Base-by-base conservation (phyloP, 805 yeast species). In the Lipomyces yamanashiensis region DNA sequence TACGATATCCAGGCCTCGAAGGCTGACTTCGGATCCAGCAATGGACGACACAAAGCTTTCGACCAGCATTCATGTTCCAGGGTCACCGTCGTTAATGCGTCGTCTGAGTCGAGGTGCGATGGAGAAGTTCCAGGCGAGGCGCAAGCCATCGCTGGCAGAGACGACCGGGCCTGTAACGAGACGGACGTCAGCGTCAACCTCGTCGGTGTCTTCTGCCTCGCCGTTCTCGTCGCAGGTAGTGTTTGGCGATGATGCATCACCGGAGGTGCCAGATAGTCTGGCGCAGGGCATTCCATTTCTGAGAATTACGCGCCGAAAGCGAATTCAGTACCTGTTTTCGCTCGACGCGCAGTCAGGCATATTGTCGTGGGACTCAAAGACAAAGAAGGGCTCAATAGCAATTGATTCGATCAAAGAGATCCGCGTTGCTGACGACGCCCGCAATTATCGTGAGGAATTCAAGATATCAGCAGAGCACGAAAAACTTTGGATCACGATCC, bases 361-460 rank as follows among this genome's bases (percentile, higher is more conserved):
- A 4, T 77, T 89, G 15, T 74, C 79, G 2, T 87, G 92, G 89
- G 85, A 84, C 67, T 75, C 78, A 66, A 81, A 82, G 70, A 67
- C 80, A 2, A 67, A 62, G 43, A 66, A 61, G 40, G 66, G 63
- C 12, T 53, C 54, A 23, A 61, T 86, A 64, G 75, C 75, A 19
- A 79, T 89, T 8, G 96, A 88, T 72, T 85, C 84, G 62, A 87
- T 90, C 54, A 83, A 83, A 62, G 84, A 83, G 59, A 80, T 88
- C 1, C 75, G 88, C 56, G 79, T 83, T 2, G 90, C 87, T 2
- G 82, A 81, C 21, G 90, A 88, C 70, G 97, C 97, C 0, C 82
- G 83, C 41, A 90, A 90, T 69, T 93, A 92, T 73, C 78, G 97
- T 64, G 97, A 92, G 72, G 96, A 92, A 74, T 84, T 90, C 69